phyloP scores from a whole-genome alignment of 169 alveolate species.

The Plasmodium coatneyi region DNA sequence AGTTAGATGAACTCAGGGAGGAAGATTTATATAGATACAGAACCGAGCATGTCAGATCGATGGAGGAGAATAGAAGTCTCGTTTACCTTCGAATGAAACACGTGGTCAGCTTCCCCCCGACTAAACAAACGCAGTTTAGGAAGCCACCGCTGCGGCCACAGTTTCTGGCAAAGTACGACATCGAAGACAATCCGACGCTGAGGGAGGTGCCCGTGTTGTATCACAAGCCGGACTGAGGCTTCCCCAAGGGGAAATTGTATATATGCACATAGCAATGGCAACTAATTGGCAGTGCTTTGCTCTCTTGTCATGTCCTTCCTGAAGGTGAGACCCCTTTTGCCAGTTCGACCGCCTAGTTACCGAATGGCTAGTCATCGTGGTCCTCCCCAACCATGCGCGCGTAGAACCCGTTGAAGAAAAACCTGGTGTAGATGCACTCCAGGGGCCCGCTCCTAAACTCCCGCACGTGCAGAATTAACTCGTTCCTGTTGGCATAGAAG shows the following conservation, averaged over 20 bases:
- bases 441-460: neutral
- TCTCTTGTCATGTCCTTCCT: too few species aligned
- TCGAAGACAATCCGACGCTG: conserved; percentile 86
- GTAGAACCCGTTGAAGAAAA: conserved; percentile 37
- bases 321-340: too few species aligned
- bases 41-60: conserved; percentile 88
- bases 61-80: conserved; percentile 88
- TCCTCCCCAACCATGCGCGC: neutral
- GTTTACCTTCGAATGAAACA: conserved; percentile 85
- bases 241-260: too few species aligned
- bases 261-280: too few species aligned
- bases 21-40: conserved; percentile 91
- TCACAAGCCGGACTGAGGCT: conserved; percentile 21
- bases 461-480: neutral
- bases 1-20: conserved; percentile 85
- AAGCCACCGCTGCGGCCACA: conserved; percentile 88
- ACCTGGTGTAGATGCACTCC: neutral
- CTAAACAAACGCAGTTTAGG: conserved; percentile 43
- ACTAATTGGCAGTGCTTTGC: too few species aligned
- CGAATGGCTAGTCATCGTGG: neutral
- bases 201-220: conserved; percentile 78
- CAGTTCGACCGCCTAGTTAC: too few species aligned
- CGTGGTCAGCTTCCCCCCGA: conserved; percentile 77
- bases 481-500: conserved; percentile 16
- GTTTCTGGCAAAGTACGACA: conserved; percentile 81